Base-by-base conservation (phyloP, 1,284 basidiomycete species). In the Wallemia hederae region DNA sequence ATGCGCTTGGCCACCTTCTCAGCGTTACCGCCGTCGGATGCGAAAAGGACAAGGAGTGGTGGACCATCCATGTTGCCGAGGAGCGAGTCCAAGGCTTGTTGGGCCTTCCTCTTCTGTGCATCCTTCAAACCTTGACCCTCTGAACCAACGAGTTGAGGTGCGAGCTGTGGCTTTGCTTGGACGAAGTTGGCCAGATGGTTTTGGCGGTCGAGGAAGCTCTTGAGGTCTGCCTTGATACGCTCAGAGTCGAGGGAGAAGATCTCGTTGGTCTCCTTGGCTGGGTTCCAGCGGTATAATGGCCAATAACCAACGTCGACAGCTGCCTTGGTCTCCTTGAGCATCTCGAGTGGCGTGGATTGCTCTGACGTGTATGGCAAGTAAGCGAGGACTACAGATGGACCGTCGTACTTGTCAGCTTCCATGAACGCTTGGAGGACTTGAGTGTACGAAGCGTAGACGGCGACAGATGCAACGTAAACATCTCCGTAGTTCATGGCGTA, bases 401-500 rank as follows among this genome's bases (percentile, higher is more conserved):
- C 92, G 28, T 80, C 73, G 74, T 84, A 94, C 60, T 75, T 77
- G 71, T 96, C 92, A 5, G 92, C 94, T 70, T 98, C 94, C 64
- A 83, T 77, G 65, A 98, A 71, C 2, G 90, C 80, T 69, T 96
- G 91, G 56, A 98, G 77, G 29, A 96, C 90, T 69, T 96, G 91
- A 1, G 85, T 79, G 70, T 97, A 98, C 59, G 91, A 91, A 55
- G 89, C 84, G 72, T 92, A 97, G 61, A 97, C 82, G 3, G 94
- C 94, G 39, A 94, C 80, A 67, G 85, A 89, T 11, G 90, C 90
- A 61, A 96, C 92, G 70, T 89, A 99, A 62, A 90, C 87, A 68
- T 90, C 84, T 19, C 92, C 92, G 70, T 96, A 87, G 73, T 94
- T 96, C 86, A 99, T 92, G 15, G 92, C 94, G 69, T 99, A 99